These are phyloP conservation scores for Leptoxyphium fumago DNA, from an alignment of 2,329 filamentous ascomycete genomes.

Conservation along the genomic window DNA sequence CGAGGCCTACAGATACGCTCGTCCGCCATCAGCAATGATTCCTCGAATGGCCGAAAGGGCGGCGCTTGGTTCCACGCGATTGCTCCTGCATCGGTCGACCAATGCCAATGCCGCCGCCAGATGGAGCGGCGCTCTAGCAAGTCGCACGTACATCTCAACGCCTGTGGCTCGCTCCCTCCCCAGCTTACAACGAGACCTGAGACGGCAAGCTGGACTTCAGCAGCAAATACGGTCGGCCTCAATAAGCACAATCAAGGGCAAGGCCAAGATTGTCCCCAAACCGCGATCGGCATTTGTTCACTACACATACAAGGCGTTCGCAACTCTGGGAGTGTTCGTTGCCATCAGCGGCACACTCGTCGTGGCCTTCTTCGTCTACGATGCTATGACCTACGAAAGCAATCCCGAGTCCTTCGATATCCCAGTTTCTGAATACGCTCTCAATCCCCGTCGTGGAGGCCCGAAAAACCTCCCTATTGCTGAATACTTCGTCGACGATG, in stretches of 20 bases:
- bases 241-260: not conserved
- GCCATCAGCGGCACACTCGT: slow-evolving; percentile 54
- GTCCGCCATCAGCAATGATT: no score
- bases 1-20: no score
- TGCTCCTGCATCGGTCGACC: not conserved
- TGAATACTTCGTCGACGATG: slow-evolving; percentile 76
- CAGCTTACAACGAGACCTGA: not conserved
- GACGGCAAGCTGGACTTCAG: not conserved
- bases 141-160: not conserved
- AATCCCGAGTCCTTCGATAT: slow-evolving; percentile 54
- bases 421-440: slow-evolving; percentile 66
- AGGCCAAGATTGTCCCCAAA: not conserved
- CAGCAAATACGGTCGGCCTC: not conserved
- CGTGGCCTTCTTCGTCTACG: slow-evolving; percentile 81
- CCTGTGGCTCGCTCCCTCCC: not conserved
- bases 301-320: slow-evolving; percentile 54
- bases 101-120: not conserved
- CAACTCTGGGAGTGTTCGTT: slow-evolving; percentile 61
- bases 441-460: slow-evolving; percentile 68
- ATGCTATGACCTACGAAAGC: slow-evolving; percentile 78
- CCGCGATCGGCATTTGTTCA: slow-evolving; percentile 22
- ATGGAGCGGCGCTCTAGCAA: not conserved
- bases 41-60: not conserved
- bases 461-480: slow-evolving; percentile 92
- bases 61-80: not conserved